Evolutionary conservation across 345 rosid genomes (phyloP), one percentile per base, ranked within the genome.

Genomic region (Raphanus raphanistrum): DNA sequence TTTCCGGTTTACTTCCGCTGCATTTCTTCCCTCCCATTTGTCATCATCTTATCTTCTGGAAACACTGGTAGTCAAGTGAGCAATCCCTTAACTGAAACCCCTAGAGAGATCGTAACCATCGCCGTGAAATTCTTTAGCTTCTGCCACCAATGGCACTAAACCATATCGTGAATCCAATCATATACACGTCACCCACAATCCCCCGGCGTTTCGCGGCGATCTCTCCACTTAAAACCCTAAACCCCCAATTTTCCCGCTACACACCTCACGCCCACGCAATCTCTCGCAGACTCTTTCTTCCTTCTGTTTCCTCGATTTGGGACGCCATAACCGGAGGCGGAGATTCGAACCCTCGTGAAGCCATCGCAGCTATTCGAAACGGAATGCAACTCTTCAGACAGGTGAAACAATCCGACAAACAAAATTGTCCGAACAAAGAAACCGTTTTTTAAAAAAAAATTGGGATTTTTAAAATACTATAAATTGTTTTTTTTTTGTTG

Each of bases 331-430:
- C 96, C 0, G 94, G 94, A 4, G 94, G 97, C 2, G 91, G 90
- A 54, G 82, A 78, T 25, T 80, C 84, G 63, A 84, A 90, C 65
- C 62, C 85, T 4, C 88, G 90, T 31, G 94, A 90, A 16, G 92
- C 97, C n/a, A 81, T 81, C 9, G 43, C 84, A 32, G 89, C 93
- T 5, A 35, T 87, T 80, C 82, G 91, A 64, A 84, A 84, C 0
- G 98, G 98, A 75, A 94, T 92, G 98, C 57, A 73, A 26, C 90
- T 94, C 76, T 92, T 94, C 73, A 82, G 88, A 78, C 87, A 92
- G 90, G 98, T 92, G 5, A 35, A 35, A 68, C 8, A 66, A 43
- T 32, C 77, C 9, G 63, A 62, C 70, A 21, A 76, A 45, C 35
- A 29, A 0, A 65, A 4, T 17, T 17, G 31, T 50, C 36, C 25